Evolutionary conservation across 2,329 filamentous ascomycete genomes (phyloP).

Genomic region (Alternaria conjuncta): DNA sequence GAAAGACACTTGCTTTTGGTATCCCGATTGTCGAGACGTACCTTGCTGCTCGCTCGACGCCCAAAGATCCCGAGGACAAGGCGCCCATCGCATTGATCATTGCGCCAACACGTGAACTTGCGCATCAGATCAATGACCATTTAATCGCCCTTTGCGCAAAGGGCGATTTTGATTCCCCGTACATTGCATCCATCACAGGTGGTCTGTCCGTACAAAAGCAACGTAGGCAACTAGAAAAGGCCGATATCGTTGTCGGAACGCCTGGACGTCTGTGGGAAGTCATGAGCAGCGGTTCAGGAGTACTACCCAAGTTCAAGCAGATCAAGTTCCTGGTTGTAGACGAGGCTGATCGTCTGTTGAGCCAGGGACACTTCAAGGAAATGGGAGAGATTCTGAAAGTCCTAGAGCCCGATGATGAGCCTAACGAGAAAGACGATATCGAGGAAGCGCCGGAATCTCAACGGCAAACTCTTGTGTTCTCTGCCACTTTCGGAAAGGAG

Average conservation of each 20-base stretch:
- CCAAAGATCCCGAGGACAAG: constrained; percentile 42
- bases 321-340: constrained; percentile 89
- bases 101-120: constrained; percentile 90
- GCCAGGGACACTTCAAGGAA: constrained; percentile 94
- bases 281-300: constrained; percentile 73
- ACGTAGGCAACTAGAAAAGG: constrained; percentile 79
- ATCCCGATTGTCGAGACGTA: constrained; percentile 91
- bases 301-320: constrained; percentile 73
- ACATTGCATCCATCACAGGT: constrained; percentile 86
- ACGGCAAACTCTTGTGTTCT: constrained; percentile 93
- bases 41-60: constrained; percentile 57
- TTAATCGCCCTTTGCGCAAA: constrained; percentile 75
- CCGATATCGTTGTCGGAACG: constrained; percentile 92
- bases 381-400: constrained; percentile 84
- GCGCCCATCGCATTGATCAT: constrained; percentile 72
- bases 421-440: constrained; percentile 49
- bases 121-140: constrained; percentile 88
- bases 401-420: constrained; percentile 69
- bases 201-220: constrained; percentile 96
- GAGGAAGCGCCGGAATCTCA: constrained; percentile 42
- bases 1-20: constrained; percentile 93
- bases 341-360: constrained; percentile 90
- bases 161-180: constrained; percentile 65
- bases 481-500: constrained; percentile 90
- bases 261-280: constrained; percentile 96